Base-by-base conservation (phyloP, 177 flowering plant species). In the Vitis hybrid region DNA sequence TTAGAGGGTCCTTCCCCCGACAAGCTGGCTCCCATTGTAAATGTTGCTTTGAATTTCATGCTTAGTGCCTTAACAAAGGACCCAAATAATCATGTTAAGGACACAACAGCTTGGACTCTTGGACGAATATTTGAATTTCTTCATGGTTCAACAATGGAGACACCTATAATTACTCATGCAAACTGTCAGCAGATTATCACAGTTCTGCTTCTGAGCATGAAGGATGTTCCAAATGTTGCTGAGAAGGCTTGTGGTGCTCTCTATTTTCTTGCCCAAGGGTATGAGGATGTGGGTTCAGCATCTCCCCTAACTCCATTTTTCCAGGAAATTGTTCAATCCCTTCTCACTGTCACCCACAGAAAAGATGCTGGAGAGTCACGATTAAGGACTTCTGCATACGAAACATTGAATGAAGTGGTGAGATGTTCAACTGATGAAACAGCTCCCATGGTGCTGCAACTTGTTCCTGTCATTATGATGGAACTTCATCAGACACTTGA, bases 201-300 rank as follows among this genome's bases (percentile, higher is more conserved):
- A 1, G 89, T 87, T 73, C 85, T 89, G 58, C 81, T 89, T 63
- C 85, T 87, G 77, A 80, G 86, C 84, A 86, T 87, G 89, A 84
- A 76, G 51, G 93, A 89, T 72, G 81, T 75, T 60, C 87, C 93
- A 11, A 86, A 86, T 80, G 91, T 89, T 75, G 91, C 93, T 10
- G 91, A 89, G 71, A 87, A 89, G 74, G 85, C 89, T 6, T 89
- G 93, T 68, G 93, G 93, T 63, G 93, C 93, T 67, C 88, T 89
- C 12, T 87, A 87, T 72, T 87, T 87, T 75, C 89, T 89, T 15
- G 90, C 89, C 10, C 93, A 87, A 59, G 93, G 93, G 62, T 89
- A 76, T 64, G 91, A 87, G 79, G 88, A 85, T 62, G 81, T 76
- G 55, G 82, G 74, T 13, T 64, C 82, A 15, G 71, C 88, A 29